Percentiles rank a stretch among this genome's conserved stretches.
Evolutionary conservation across 2,329 filamentous ascomycete species (phyloP).

Genomic region (Coniosporium tulheliwenetii): DNA sequence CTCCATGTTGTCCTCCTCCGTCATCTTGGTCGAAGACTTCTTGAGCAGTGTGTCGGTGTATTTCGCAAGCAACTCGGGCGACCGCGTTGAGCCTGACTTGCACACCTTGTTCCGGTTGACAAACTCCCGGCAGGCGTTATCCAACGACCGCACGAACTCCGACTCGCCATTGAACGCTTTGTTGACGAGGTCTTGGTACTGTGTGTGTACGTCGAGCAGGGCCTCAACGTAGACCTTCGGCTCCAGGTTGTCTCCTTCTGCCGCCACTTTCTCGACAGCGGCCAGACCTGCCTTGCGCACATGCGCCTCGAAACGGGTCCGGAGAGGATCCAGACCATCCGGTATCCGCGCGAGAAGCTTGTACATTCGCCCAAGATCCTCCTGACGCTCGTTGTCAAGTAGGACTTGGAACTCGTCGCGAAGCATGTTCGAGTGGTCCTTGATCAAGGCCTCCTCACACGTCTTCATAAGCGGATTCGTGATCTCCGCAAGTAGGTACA

Average conservation of each 20-base stretch:
- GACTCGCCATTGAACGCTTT: constrained; percentile 88
- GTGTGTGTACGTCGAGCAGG: constrained; percentile 81
- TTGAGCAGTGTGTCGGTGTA: constrained; percentile 87
- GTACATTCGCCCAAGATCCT: constrained; percentile 95
- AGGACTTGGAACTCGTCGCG: constrained; percentile 92
- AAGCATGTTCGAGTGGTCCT: constrained; percentile 70
- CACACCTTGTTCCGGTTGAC: constrained; percentile 96
- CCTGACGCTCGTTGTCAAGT: constrained; percentile 83
- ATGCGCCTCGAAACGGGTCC: constrained; percentile 78
- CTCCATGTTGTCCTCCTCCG: constrained; percentile 88
- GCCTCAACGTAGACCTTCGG: constrained; percentile 96
- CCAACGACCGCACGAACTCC: constrained; percentile 87
- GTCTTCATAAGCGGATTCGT: constrained; percentile 67
- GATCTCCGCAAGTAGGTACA: constrained; percentile 88
- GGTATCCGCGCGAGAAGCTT: constrained; percentile 76
- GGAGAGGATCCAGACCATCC: constrained; percentile 78
- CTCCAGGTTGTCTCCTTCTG: constrained; percentile 78
- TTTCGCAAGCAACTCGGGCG: constrained; percentile 85
- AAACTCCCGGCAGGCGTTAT: constrained; percentile 95
- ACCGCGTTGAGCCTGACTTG: constrained; percentile 83
- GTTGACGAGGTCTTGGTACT: constrained; percentile 84
- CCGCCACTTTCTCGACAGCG: constrained; percentile 80
- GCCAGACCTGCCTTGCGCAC: constrained; percentile 78
- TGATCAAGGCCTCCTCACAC: constrained; percentile 80
- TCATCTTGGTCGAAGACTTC: constrained; percentile 71